Evolutionary conservation across 257 asterid species (phyloP), one percentile per base, ranked within the genome.

Genomic region (Oldenlandia corymbosa): DNA sequence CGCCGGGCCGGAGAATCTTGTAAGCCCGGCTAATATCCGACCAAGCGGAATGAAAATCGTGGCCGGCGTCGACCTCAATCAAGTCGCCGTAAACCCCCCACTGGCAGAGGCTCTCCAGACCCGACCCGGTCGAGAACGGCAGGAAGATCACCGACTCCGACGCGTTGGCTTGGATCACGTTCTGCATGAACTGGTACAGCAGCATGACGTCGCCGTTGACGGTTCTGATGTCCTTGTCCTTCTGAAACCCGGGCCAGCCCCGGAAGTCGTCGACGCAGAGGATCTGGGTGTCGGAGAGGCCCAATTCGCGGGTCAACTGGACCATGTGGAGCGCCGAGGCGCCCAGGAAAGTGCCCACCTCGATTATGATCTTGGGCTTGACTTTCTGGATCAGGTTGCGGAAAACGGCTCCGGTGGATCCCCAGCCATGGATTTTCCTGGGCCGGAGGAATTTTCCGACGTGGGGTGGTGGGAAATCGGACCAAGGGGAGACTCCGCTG

Each of bases 31-130:
- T 85, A 28, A 85, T 85, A 48, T 86, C 94, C 0, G 70, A 58
- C 94, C 90, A 86, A 0, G 90, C 94, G 39, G 90, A 83, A 75
- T 86, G 90, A 50, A 86, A 86, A 28, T 86, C 94, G 20, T 85
- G 94, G 0, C 86, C 90, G 0, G 88, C 94, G 55, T 85, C 94
- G 0, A 85, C 80, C 56, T 85, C 94, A 5, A 85, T 81, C 71
- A 85, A 60, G 63, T 86, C 90, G 0, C 78, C 90, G 45, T 62
- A 81, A 17, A 86, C 83, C 1, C 94, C 94, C 94, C 94, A 86
- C 14, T 81, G 80, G 30, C 94, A 86, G 24, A 86, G 82, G 16
- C 80, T 83, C 5, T 64, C 79, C 14, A 86, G 78, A 27, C 85
- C 85, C 7, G 91, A 79, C 24, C 77, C 80, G 0, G 84, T 76